These are phyloP conservation scores for Xerocomus amazonicus DNA, from an alignment of 1,284 basidiomycete genomes.

Conservation along the genomic window DNA sequence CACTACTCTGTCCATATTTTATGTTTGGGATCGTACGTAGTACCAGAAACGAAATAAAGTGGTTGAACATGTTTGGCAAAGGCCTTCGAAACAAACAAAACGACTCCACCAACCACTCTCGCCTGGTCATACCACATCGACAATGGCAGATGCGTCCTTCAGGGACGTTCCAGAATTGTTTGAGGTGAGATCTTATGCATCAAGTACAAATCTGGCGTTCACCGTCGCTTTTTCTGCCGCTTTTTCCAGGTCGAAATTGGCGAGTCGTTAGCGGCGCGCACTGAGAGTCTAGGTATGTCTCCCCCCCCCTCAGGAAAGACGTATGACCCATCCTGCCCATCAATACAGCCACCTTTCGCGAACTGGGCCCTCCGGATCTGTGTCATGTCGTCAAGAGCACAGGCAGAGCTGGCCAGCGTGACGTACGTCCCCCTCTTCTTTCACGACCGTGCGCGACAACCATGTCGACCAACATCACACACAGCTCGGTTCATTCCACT, in stretches of 20 bases:
- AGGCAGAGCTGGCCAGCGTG: slow-evolving; percentile 78
- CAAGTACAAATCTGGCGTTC: no score
- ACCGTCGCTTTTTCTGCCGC: neutral
- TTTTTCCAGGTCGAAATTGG: slow-evolving; percentile 77
- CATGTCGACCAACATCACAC: neutral
- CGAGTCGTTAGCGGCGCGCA: slow-evolving; percentile 85
- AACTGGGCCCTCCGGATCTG: slow-evolving; percentile 95
- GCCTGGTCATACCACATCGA: neutral
- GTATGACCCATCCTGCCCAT: neutral
- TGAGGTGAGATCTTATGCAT: slow-evolving; percentile 37
- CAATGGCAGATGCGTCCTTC: slow-evolving; percentile 55
- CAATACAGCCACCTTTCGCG: slow-evolving; percentile 80
- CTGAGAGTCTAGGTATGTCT: slow-evolving; percentile 82
- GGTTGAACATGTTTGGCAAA: slow-evolving; percentile 22
- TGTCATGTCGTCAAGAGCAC: slow-evolving; percentile 95
- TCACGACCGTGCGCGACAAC: no score
- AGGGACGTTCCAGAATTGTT: slow-evolving; percentile 63
- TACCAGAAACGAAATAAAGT: slow-evolving; percentile 9
- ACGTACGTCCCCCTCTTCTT: slow-evolving; percentile 56
- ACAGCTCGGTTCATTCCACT: slow-evolving; percentile 84
- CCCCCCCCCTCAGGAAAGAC: neutral
- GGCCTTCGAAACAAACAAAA: no score
- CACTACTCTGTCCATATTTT: slow-evolving; percentile 12
- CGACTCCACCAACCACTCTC: no score
- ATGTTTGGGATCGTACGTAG: slow-evolving; percentile 23